Evolutionary conservation across 331 rosid species (phyloP).

Genomic region (Pyracantha coccinea): DNA sequence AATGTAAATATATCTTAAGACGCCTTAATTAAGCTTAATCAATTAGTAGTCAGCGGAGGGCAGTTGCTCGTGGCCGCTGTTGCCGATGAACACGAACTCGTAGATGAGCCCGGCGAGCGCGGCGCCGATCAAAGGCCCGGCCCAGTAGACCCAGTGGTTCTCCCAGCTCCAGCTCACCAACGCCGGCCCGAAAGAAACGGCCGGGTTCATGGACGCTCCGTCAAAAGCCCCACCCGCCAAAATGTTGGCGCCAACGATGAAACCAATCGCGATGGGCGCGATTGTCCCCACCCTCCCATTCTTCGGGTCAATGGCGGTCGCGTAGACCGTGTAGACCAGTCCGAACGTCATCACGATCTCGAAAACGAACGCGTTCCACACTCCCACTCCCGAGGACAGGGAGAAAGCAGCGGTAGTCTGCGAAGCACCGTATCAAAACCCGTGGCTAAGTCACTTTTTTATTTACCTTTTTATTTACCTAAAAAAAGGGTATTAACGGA

Average conservation of each 20-base stretch:
- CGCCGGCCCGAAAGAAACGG: constrained; percentile 84
- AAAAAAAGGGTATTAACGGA: background rate
- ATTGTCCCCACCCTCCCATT: constrained; percentile 64
- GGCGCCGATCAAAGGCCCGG: constrained; percentile 81
- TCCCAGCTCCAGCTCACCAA: constrained; percentile 85
- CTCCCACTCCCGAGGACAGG: constrained; percentile 58
- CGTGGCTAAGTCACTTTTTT: background rate
- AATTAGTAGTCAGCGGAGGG: constrained; percentile 46
- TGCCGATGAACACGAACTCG: constrained; percentile 51
- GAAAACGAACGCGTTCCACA: constrained; percentile 67
- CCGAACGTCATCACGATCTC: constrained; percentile 96
- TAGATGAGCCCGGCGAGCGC: constrained; percentile 69
- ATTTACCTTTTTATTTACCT: too few species aligned
- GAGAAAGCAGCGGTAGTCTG: constrained; percentile 63
- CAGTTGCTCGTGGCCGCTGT: constrained; percentile 59
- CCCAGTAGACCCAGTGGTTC: constrained; percentile 93
- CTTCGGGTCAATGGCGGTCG: constrained; percentile 87
- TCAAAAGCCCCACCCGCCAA: constrained; percentile 80
- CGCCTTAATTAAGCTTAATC: background rate
- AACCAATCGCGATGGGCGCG: constrained; percentile 94
- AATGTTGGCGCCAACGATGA: constrained; percentile 92
- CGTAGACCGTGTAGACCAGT: constrained; percentile 89
- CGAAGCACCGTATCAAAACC: constrained; percentile 11
- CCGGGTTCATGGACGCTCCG: constrained; percentile 98
- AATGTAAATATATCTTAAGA: background rate